These are phyloP conservation scores for Ophiocordyceps unilateralis DNA, from an alignment of 2,329 filamentous ascomycete genomes.

Conservation along the genomic window DNA sequence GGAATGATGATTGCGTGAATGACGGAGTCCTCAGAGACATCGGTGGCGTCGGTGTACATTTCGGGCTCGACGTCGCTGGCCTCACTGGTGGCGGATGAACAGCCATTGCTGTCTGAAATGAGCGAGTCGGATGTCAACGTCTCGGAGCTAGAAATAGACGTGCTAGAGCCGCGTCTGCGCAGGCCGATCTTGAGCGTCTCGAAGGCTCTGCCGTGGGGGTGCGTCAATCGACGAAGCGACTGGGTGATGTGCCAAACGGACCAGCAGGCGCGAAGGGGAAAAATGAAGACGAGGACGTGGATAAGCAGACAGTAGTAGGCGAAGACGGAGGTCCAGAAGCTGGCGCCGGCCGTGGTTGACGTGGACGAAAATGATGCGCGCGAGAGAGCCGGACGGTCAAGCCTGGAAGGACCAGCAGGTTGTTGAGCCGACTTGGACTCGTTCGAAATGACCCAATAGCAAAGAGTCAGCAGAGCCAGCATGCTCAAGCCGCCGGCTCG, in stretches of 20 bases:
- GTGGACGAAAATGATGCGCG: conserved; percentile 12
- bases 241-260: conserved; percentile 40
- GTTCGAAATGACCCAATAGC: conserved; percentile 36
- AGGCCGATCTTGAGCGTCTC: conserved; percentile 20
- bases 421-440: conserved; percentile 17
- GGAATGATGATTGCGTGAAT: conserved; percentile 54
- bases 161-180: conserved; percentile 32
- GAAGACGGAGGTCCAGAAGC: conserved; percentile 35
- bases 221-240: conserved; percentile 25
- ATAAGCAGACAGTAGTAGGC: conserved; percentile 49
- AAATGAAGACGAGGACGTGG: conserved; percentile 45
- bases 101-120: conserved; percentile 22
- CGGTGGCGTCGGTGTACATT: conserved; percentile 25
- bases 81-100: conserved; percentile 31
- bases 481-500: conserved; percentile 38
- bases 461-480: conserved; percentile 28
- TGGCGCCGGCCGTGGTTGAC: conserved; percentile 19
- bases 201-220: conserved; percentile 22
- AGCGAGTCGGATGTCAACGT: conserved; percentile 33
- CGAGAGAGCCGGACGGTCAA: conserved; percentile 20
- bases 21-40: conserved; percentile 24
- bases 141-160: conserved; percentile 38
- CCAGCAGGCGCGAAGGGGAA: conserved; percentile 45
- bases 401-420: conserved; percentile 12
- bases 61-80: conserved; percentile 32